These are phyloP conservation scores for Strobilomyces confusus DNA, from an alignment of 768 basidiomycete species.

Conservation along the genomic window DNA sequence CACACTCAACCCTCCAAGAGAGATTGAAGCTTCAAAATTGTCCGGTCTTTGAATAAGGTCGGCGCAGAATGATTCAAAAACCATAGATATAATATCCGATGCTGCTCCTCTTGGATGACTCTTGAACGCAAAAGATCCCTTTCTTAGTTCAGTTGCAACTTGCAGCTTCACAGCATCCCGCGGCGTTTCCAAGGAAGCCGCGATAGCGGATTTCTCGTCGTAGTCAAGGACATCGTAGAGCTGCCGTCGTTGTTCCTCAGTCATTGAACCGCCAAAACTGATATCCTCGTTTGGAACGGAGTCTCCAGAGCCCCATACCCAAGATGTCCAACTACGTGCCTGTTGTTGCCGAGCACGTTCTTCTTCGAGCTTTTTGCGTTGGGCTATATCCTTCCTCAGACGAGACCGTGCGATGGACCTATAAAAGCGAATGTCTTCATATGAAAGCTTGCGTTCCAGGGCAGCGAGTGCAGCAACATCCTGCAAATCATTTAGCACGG, in stretches of 20 bases:
- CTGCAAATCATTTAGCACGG: slow-evolving; percentile 29
- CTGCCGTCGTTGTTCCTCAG: slow-evolving; percentile 85
- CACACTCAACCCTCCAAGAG: slow-evolving; percentile 81
- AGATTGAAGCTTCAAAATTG: slow-evolving; percentile 80
- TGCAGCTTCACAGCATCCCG: slow-evolving; percentile 77
- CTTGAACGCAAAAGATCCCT: slow-evolving; percentile 83
- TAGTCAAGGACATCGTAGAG: slow-evolving; percentile 89
- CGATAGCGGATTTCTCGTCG: slow-evolving; percentile 78
- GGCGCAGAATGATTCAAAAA: slow-evolving; percentile 85
- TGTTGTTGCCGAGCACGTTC: slow-evolving; percentile 56
- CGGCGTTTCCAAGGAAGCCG: slow-evolving; percentile 65
- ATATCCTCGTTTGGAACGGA: slow-evolving; percentile 44
- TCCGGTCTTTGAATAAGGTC: slow-evolving; percentile 81
- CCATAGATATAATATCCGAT: slow-evolving; percentile 76
- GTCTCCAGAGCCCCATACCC: slow-evolving; percentile 77
- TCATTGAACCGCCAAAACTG: slow-evolving; percentile 67
- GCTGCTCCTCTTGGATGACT: slow-evolving; percentile 61
- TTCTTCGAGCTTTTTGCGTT: slow-evolving; percentile 62
- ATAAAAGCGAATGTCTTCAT: slow-evolving; percentile 96
- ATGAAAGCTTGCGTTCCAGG: slow-evolving; percentile 80
- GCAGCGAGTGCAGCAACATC: slow-evolving; percentile 50
- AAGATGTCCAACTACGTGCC: slow-evolving; percentile 60
- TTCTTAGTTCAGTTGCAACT: slow-evolving; percentile 73
- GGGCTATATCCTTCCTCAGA: slow-evolving; percentile 78
- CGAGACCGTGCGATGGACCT: slow-evolving; percentile 89